Base-by-base conservation (phyloP, 495 filamentous ascomycete species). In the Pseudevernia furfuracea region DNA sequence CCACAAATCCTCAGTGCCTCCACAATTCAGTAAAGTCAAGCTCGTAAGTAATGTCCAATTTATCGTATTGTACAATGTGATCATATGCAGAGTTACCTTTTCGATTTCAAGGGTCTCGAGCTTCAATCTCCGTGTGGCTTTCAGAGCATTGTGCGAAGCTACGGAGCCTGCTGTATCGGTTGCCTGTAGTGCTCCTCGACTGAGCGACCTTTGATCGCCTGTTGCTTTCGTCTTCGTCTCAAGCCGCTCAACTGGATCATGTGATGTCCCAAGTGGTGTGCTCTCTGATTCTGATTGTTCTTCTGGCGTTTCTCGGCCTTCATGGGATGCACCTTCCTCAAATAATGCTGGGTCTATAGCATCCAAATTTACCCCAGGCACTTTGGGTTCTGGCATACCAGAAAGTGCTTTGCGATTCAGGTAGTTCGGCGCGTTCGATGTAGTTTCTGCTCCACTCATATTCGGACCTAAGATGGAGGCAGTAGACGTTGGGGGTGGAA, bases 31-130 rank as follows among this genome's bases (percentile, higher is more conserved):
- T 21, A 97, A 80, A 0, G 93, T 96, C 58, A 97, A 75, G 21
- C 78, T 88, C n/a, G 85, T 88, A 49, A 96, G 74, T 5, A 81
- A 74, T 0, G 84, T 85, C 90, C 90, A 96, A 72, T 97, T 91
- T 59, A 96, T 81, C 0, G 85, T 85, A 56, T 84, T 83, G 44
- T 85, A 77, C 37, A 92, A 78, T 23, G 89, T 83, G 21, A 84
- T 77, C 28, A 91, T 76, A 14, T 87, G 90, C 8, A 96, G 73
- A 2, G 84, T 79, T 17, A 96, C 84, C n/a, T 90, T 83, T 72
- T 97, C 92, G 2, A 97, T 79, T 71, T 94, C 91, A 21, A 97
- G 79, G 9, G 82, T 84, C 59, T 92, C 85, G 32, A 96, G 76
- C 38, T 81, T 86, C 10, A 96, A 75, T 66, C 82, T 86, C 37